Conservation (phyloP, 805 yeast genomes). For the Yarrowia sp. region DNA sequence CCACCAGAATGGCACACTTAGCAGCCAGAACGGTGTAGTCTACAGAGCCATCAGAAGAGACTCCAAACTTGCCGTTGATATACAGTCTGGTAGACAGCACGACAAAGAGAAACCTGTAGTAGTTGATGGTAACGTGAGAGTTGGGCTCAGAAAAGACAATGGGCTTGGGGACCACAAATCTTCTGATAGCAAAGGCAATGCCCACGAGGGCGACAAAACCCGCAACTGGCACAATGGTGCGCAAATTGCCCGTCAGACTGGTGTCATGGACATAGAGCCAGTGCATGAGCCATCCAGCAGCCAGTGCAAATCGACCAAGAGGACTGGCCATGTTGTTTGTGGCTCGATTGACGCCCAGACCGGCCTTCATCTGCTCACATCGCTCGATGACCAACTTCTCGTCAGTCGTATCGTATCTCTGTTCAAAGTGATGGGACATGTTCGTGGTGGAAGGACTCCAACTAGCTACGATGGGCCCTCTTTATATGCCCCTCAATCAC, state of each 20-base stretch:
- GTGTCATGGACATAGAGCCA: constrained; percentile 28
- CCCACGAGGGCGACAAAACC: constrained; percentile 4
- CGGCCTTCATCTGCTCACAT: constrained; percentile 27
- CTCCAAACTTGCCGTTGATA: neutral
- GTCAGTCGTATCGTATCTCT: constrained; percentile 18
- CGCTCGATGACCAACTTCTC: constrained; percentile 9
- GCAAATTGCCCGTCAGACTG: neutral
- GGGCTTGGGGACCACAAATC: neutral
- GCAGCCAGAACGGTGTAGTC: constrained; percentile 1
- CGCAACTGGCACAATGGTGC: constrained; percentile 4
- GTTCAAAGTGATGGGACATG: constrained; percentile 16
- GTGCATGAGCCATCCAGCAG: constrained; percentile 27
- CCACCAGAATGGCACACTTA: neutral
- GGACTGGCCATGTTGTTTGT: constrained; percentile 30
- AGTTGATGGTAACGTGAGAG: constrained; percentile 14
- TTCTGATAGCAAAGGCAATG: constrained; percentile 10
- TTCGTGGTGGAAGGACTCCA: no score
- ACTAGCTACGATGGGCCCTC: neutral
- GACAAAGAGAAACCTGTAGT: constrained; percentile 19
- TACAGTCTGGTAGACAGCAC: constrained; percentile 15
- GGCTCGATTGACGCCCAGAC: constrained; percentile 31
- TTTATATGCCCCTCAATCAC: constrained; percentile 13
- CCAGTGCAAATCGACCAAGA: constrained; percentile 16
- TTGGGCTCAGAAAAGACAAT: constrained; percentile 27
- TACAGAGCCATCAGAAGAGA: neutral